Evolutionary conservation across 169 alveolate genomes (phyloP), one percentile per base, ranked within the genome.

Genomic region (Cryptosporidium muris): DNA sequence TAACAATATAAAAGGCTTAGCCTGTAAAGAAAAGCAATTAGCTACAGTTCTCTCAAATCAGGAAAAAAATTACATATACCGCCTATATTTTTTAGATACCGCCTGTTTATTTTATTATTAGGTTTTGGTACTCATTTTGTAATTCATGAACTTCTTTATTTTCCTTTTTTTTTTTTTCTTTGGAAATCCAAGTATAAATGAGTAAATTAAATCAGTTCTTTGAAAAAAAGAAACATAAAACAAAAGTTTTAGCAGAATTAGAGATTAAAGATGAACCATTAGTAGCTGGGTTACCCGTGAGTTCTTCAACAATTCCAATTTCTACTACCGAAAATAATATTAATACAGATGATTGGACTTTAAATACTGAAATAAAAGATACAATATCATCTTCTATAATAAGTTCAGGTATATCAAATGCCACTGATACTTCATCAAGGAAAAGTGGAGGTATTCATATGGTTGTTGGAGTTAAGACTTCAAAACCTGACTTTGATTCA

Each of bases 401-500:
- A 4, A 25, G 48, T 0, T 66, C 54, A 12, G 85, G 85, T n/a
- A 25, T 74, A 4, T 25, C 25, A 25, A 25, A 25, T 25, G 0
- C 25, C 0, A 25, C 25, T 25, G 25, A 25, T 25, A 25, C 25
- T 25, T 25, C 0, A 25, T 25, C 25, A 25, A 56, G 68, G 12
- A 74, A 62, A 37, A n/a, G 74, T 6, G 8, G 66, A 40, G 60
- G 9, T 60, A 47, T 68, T 49, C 85, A 74, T 25, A 56, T 74
- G 68, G 68, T 74, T 7, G 85, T 74, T 37, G 85, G 64, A 56
- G 62, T 74, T 25, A 74, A 74, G 63, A 74, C 85, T 6, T 74
- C 85, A 1, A 74, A 74, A 34, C 85, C 85, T 56, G 85, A 74
- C 25, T 74, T 74, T 60, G 85, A 74, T 60, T 74, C 85, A 40